Conservation (phyloP, 2,329 filamentous ascomycete species). For the Talaromyces atroroseus region DNA sequence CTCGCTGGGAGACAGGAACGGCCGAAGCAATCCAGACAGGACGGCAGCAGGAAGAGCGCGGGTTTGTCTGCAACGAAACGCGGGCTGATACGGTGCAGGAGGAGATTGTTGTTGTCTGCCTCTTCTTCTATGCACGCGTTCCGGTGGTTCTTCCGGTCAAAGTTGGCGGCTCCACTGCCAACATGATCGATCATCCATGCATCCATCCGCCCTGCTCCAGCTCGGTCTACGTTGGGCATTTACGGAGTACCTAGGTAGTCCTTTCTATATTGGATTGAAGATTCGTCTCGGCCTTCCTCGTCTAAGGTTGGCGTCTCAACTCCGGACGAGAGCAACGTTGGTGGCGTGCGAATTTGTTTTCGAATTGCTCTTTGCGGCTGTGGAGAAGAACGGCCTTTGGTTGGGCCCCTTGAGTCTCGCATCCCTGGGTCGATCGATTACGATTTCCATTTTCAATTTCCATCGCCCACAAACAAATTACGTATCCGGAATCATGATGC, state of each 20-base stretch:
- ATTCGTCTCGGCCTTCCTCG: not conserved
- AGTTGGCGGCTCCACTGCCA: not conserved
- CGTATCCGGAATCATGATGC: not conserved
- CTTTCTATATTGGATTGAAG: too few relatives aligned
- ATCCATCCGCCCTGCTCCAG: not conserved
- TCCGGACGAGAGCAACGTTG: not conserved
- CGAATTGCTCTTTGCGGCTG: slow-evolving; percentile 7
- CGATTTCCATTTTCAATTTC: not conserved
- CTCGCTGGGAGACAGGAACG: not conserved
- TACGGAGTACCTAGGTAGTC: too few relatives aligned
- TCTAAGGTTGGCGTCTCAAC: not conserved
- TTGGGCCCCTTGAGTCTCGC: not conserved
- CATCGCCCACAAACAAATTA: not conserved
- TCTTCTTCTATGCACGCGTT: not conserved
- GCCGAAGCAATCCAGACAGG: not conserved
- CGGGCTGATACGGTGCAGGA: not conserved
- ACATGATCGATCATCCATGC: not conserved
- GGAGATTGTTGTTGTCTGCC: not conserved
- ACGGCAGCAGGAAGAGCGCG: slow-evolving; percentile 1
- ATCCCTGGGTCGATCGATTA: not conserved
- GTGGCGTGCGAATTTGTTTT: not conserved
- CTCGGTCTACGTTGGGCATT: not conserved
- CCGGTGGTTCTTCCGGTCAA: slow-evolving; percentile 6
- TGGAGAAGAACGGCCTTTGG: not conserved
- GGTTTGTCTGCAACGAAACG: not conserved